These are phyloP conservation scores for Zygosaccharomyces gambellarensis DNA, from an alignment of 805 yeast genomes.

Conservation along the genomic window DNA sequence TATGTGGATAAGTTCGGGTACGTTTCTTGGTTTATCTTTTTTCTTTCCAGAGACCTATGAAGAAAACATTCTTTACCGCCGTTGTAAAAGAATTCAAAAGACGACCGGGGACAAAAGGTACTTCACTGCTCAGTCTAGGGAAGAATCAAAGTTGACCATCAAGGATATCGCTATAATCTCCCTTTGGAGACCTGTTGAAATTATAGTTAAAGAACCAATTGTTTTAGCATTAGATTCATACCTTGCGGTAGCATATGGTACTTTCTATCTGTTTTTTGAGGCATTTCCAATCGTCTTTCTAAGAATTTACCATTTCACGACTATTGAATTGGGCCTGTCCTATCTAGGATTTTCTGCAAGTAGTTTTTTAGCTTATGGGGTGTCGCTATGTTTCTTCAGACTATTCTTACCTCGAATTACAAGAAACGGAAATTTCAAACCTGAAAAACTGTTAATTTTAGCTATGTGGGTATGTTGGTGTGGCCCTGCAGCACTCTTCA, in stretches of 20 bases:
- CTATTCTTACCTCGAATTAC: conserved; percentile 29
- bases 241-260: conserved; percentile 48
- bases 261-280: conserved; percentile 54
- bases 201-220: conserved; percentile 51
- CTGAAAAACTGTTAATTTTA: conserved; percentile 41
- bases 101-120: conserved; percentile 46
- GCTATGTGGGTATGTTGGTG: conserved; percentile 40
- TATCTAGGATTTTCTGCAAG: conserved; percentile 48
- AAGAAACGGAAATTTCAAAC: conserved; percentile 30
- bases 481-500: conserved; percentile 42
- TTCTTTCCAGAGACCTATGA: conserved; percentile 48
- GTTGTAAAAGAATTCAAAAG: conserved; percentile 45
- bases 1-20: conserved; percentile 38
- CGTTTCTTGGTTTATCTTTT: conserved; percentile 36
- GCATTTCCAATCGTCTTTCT: conserved; percentile 54
- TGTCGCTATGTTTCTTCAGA: conserved; percentile 28
- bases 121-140: conserved; percentile 26
- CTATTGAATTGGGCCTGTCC: conserved; percentile 44
- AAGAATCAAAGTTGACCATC: conserved; percentile 36
- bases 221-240: conserved; percentile 50
- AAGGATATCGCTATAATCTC: conserved; percentile 30
- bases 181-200: conserved; percentile 46
- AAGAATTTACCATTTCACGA: conserved; percentile 43
- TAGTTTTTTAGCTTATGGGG: conserved; percentile 35
- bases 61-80: conserved; percentile 42